Base-by-base conservation (phyloP, 2,329 filamentous ascomycete species). In the Lanzia echinophila region DNA sequence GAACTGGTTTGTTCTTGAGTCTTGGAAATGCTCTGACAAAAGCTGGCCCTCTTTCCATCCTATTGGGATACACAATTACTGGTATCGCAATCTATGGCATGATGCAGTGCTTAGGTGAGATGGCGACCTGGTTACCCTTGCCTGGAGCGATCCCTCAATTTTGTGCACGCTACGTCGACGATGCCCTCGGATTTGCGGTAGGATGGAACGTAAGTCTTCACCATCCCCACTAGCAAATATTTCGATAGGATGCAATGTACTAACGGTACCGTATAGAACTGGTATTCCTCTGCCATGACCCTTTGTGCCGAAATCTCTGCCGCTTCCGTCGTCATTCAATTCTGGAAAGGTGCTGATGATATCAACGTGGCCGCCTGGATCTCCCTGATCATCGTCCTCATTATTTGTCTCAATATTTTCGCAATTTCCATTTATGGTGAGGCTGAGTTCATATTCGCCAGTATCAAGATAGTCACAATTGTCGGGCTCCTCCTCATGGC, bases 401-500 rank as follows among this genome's bases (percentile, higher is more conserved):
- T 68, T 12, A 15, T 68, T 19, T 60, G 53, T 46, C 50, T 84
- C 61, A 85, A 85, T 57, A 63, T 84, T 46, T 78, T 84, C 58
- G 76, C 76, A 3, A 75, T 83, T 31, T 70, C 76, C 54, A 80
- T 75, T 68, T 83, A 82, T 58, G 79, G 79, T 39, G 78, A 82
- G 64, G 74, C 79, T 2, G 82, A 86, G 63, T 86, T 86, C 60
- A 79, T 80, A 72, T 76, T 79, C 47, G 77, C 82, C 6, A 64
- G 77, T 7, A 72, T 77, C 54, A 82, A 83, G 63, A 73, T 82
- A 17, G 61, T 82, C 15, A 71, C 81, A 38, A 81, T 81, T 56
- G 70, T 90, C 34, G 86, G 81, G 1, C 75, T 92, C 48, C 78
- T 91, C 60, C 63, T 82, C 58, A 91, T 88, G 71, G 92, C 89